Conservation (phyloP, 2,329 filamentous ascomycete species). For the Sporothrix variecibatus region DNA sequence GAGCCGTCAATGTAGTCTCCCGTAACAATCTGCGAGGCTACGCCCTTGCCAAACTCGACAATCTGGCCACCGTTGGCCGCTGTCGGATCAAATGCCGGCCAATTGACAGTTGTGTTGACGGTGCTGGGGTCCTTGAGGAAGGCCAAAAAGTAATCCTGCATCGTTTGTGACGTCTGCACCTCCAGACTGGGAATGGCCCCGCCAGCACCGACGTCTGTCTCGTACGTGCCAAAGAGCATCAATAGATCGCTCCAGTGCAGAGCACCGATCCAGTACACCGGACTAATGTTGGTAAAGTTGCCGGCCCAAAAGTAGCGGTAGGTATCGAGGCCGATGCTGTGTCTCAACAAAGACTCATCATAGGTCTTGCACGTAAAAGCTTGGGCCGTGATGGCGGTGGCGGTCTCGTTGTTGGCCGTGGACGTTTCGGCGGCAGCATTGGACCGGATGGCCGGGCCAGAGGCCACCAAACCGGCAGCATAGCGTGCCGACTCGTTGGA, state of each 20-base stretch:
- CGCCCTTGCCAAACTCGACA: neutral
- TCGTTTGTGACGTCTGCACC: neutral
- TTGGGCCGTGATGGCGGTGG: neutral
- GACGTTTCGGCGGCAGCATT: neutral
- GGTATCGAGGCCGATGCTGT: neutral
- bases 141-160: neutral
- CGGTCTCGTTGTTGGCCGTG: neutral
- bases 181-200: neutral
- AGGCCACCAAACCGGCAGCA: neutral
- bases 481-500: neutral
- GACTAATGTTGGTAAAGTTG: neutral
- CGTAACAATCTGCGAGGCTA: neutral
- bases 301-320: constrained; percentile 4
- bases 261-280: neutral
- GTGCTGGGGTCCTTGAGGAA: neutral
- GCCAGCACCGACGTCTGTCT: neutral
- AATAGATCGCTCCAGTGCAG: neutral
- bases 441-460: neutral
- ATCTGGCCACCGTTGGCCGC: neutral
- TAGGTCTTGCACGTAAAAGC: neutral
- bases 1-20: neutral
- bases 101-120: neutral
- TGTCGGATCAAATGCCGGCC: neutral
- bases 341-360: neutral
- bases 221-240: constrained; percentile 2